Evolutionary conservation across 2,329 filamentous ascomycete species (phyloP).

Genomic region (Paramyrothecium roridum): DNA sequence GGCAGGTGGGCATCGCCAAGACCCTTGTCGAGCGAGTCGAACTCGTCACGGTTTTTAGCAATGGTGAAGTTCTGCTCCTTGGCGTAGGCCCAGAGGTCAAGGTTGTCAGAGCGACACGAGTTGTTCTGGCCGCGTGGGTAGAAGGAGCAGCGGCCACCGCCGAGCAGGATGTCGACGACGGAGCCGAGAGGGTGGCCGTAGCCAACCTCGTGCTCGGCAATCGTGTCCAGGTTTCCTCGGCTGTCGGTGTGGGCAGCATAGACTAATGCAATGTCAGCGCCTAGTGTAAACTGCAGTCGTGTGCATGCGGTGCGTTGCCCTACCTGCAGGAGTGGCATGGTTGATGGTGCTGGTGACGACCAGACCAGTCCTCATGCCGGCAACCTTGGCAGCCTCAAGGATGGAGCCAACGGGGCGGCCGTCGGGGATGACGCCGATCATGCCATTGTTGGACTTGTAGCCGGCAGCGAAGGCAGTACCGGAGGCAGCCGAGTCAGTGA

Average conservation of each 20-base stretch:
- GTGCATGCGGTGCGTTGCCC: neutral
- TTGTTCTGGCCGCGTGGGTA: conserved; percentile 26
- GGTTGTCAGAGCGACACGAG: conserved; percentile 30
- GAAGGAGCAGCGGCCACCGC: conserved; percentile 35
- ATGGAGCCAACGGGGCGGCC: conserved; percentile 29
- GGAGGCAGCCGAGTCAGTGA: conserved; percentile 33
- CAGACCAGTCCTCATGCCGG: conserved; percentile 31
- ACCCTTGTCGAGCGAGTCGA: conserved; percentile 20
- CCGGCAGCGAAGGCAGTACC: conserved; percentile 33
- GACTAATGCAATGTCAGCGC: neutral
- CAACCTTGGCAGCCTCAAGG: conserved; percentile 31
- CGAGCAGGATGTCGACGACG: conserved; percentile 31
- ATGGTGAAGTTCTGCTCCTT: conserved; percentile 28
- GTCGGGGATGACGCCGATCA: conserved; percentile 27
- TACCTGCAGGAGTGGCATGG: conserved; percentile 20
- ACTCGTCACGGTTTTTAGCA: conserved; percentile 27
- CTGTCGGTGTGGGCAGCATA: conserved; percentile 27
- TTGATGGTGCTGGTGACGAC: conserved; percentile 34
- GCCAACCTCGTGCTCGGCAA: conserved; percentile 32
- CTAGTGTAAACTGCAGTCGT: neutral
- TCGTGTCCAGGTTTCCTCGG: conserved; percentile 26
- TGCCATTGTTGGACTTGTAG: conserved; percentile 31
- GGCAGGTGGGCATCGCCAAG: conserved; percentile 20
- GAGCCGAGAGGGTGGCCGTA: conserved; percentile 28
- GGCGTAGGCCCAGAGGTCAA: conserved; percentile 29